Conservation (phyloP, 352 stramenopile genomes). For the Phytopythium ostracodes region DNA sequence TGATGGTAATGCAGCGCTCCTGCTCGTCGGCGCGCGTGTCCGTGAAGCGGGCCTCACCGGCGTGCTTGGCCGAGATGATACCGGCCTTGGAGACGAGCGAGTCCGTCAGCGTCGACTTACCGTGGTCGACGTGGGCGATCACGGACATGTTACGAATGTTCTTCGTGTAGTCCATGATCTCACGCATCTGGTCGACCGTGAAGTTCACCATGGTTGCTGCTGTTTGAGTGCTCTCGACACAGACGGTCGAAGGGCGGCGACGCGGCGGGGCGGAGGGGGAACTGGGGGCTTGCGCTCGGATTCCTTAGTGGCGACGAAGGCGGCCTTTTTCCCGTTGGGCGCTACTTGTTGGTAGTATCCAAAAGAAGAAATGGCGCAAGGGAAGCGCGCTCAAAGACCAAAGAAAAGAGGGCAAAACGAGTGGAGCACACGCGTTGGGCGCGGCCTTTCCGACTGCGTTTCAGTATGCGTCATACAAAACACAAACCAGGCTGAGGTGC, state of each 20-base stretch:
- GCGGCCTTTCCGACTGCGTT: neutral
- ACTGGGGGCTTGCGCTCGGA: conserved; percentile 4
- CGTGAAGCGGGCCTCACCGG: conserved; percentile 98
- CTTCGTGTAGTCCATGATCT: conserved; percentile 98
- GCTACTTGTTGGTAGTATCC: conserved; percentile 33
- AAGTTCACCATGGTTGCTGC: conserved; percentile 95
- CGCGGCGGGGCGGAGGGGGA: conserved; percentile 8
- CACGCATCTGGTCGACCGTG: conserved; percentile 99
- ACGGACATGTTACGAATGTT: conserved; percentile 99
- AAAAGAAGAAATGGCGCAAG: conserved; percentile 57
- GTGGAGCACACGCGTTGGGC: conserved; percentile 46
- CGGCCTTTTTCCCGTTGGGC: conserved; percentile 21
- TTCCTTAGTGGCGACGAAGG: conserved; percentile 11
- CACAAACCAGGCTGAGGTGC: conserved; percentile 30
- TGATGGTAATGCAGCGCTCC: conserved; percentile 99
- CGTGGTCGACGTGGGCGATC: conserved; percentile 99
- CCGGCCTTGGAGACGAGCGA: conserved; percentile 98
- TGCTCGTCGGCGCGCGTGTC: conserved; percentile 99
- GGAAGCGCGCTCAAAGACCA: conserved; percentile 6
- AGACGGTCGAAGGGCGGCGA: conserved; percentile 15
- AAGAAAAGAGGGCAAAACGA: conserved; percentile 45
- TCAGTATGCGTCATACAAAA: conserved; percentile 39
- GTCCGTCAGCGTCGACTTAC: conserved; percentile 99
- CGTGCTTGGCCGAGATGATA: conserved; percentile 99
- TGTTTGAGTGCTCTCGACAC: conserved; percentile 17